Conservation (phyloP, 345 rosid genomes). For the Nephelium lappaceum region DNA sequence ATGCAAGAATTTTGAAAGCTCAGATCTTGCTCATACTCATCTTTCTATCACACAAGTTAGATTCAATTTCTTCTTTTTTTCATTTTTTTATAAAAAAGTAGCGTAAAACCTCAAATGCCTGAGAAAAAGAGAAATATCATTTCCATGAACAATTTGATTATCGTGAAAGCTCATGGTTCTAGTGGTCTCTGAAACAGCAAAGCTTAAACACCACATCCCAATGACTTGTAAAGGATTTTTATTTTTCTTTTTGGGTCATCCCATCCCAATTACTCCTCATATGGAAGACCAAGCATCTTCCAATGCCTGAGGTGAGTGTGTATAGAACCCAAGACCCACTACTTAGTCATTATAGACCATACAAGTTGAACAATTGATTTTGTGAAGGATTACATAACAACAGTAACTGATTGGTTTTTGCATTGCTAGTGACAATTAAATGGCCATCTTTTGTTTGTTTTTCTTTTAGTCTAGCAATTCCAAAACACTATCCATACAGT, state of each 20-base stretch:
- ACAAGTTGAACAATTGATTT: neutral
- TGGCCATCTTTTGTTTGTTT: neutral
- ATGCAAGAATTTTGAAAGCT: neutral
- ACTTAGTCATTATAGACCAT: neutral
- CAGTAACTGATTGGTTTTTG: neutral
- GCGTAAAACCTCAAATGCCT: neutral
- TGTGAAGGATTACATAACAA: neutral
- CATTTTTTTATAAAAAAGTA: neutral
- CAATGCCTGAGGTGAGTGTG: too few species aligned
- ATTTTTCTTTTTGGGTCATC: neutral
- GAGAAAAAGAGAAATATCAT: neutral
- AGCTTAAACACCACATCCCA: neutral
- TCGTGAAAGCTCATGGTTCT: neutral
- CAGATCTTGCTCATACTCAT: neutral
- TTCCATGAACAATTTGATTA: neutral
- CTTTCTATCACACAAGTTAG: constrained; percentile 9
- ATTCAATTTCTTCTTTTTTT: neutral
- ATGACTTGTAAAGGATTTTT: neutral
- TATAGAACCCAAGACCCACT: too few species aligned
- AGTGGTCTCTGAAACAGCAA: neutral
- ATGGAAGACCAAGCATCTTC: neutral
- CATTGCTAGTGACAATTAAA: neutral
- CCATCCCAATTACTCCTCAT: neutral
- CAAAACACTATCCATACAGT: neutral
- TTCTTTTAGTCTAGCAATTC: neutral